Percentiles rank a stretch among this genome's conserved stretches.
phyloP scores from a whole-genome alignment of 202 grass and related monocot genomes.

The Brachypodium distachyon region DNA sequence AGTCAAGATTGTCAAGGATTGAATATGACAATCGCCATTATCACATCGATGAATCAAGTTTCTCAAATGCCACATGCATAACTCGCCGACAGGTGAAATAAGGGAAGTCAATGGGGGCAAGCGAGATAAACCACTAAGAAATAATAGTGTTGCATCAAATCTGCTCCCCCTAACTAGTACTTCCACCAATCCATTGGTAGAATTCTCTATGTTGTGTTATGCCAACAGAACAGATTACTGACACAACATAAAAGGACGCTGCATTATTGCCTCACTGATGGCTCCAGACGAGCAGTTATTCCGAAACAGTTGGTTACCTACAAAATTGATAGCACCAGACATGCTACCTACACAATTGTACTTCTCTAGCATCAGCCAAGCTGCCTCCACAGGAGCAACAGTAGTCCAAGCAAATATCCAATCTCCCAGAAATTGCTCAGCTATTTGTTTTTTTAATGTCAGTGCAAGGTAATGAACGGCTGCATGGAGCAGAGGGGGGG shows the following conservation, averaged over 20 bases:
- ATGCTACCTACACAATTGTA: not conserved
- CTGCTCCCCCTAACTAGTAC: not conserved
- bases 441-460: not conserved
- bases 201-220: not conserved
- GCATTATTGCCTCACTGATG: not conserved
- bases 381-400: not conserved
- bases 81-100: not conserved
- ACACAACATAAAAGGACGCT: too few relatives aligned
- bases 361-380: not conserved
- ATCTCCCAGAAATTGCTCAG: not conserved
- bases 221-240: not conserved
- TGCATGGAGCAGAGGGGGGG: not conserved
- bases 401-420: not conserved
- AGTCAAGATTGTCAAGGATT: too few relatives aligned
- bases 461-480: not conserved
- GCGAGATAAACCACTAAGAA: not conserved
- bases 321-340: too few relatives aligned
- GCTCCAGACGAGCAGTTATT: not conserved
- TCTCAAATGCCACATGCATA: not conserved
- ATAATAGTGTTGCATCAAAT: not conserved
- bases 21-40: not conserved
- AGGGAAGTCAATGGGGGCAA: not conserved
- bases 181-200: not conserved
- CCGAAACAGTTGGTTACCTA: not conserved
- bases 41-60: not conserved